Evolutionary conservation across 768 basidiomycete genomes (phyloP), one percentile per base, ranked within the genome.

Genomic region (Mycena crocata): DNA sequence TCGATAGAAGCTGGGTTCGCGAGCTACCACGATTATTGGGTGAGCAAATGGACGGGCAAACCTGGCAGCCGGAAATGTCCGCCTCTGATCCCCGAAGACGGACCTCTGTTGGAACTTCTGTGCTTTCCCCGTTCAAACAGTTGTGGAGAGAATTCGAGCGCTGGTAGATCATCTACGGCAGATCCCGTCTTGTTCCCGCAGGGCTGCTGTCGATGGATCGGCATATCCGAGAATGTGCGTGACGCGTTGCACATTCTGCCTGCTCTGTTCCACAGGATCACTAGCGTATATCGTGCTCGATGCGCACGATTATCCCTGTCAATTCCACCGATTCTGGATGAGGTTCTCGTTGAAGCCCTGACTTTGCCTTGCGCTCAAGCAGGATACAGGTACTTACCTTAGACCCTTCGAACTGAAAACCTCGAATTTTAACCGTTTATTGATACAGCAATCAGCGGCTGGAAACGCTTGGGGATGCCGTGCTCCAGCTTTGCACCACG

Each of bases 391-490:
- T 63, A 54, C 14, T 34, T 34, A 1, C 14, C 30, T 12, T 31
- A n/a, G n/a, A n/a, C 49, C 23, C 31, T 30, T 6, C 6, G 21
- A 13, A 30, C 15, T 31, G 34, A 8, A 2, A 19, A 3, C 46
- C 14, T 37, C 15, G 19, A 34, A 6, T 8, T 49, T 55, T 48
- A 30, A 45, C 32, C 28, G 3, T 23, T 34, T 23, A 21, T 37
- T 35, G 34, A 17, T 31, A 17, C 26, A 70, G 68, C 77, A 96
- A 96, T 68, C 93, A 97, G 72, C 88, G 93, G 0, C 76, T 96
- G 60, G 95, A 97, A 76, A 95, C 94, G 0, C 81, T 96, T 9
- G 95, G 95, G 12, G 95, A 97, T 73, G 87, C 91, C 0, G 93
- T 95, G 1, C 82, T 95, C 45, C 90, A 95, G 72, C 77, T 96